Evolutionary conservation across 768 basidiomycete species (phyloP), one percentile per base, ranked within the genome.

Genomic region (Tulasnella sp.): DNA sequence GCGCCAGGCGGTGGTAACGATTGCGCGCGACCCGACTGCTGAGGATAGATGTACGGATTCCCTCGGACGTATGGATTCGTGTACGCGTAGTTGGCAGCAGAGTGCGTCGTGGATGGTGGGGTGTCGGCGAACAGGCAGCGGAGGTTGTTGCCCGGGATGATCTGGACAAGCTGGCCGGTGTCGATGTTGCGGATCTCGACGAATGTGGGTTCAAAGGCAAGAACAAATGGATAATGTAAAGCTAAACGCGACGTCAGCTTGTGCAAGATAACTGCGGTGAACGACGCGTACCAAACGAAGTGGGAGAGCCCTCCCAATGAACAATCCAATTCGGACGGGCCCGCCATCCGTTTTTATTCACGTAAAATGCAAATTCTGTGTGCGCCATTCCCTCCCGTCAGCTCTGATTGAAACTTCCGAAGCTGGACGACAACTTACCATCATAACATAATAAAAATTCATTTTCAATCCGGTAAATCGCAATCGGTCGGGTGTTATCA

Each of bases 391-490:
- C 67, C 32, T 36, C 19, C 9, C 39, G 17, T 44, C 72, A 63
- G 8, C 62, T 17, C 5, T 69, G 75, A 22, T 7, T 26, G 2
- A 22, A 5, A 19, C 9, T 69, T 68, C 36, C 75, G 9, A 52
- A 19, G 66, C 16, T 12, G 11, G 62, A 72, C 41, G 35, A 36
- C 36, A 16, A 83, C 87, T 78, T 74, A 95, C 96, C 95, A 79
- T 98, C 97, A 81, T 98, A 99, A 79, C 97, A 99, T 40, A 99
- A 82, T 67, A 99, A 81, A 81, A 99, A 98, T 78, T 98, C 96
- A 76, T 94, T 95, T 75, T 94, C 93, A 70, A 98, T 92, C 69
- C 97, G 87, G 79, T 95, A 99, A 73, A 99, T 97, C 5, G 97
- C 94, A 84, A 98, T 92, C 5, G 97, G 97, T 62, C 90, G 84